Percentiles rank a stretch among this genome's conserved stretches.
phyloP scores from a whole-genome alignment of 1,139 yeast genomes.

The Blastobotrys illinoisensis region DNA sequence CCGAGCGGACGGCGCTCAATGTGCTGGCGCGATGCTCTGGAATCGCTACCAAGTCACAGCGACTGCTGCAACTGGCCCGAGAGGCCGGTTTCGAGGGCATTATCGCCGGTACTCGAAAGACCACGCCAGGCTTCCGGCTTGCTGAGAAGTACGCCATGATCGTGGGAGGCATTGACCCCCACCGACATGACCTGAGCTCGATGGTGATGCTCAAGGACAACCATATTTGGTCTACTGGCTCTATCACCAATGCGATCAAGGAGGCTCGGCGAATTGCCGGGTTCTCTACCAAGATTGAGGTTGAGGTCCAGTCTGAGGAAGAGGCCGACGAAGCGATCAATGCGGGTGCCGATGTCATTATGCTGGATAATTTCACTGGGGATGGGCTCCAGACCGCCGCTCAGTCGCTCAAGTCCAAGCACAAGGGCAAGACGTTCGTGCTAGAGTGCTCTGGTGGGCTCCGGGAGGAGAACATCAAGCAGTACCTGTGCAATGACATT shows the following conservation, averaged over 20 bases:
- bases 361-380: slow-evolving; percentile 86
- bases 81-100: slow-evolving; percentile 71
- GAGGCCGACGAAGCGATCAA: slow-evolving; percentile 90
- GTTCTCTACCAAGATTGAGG: slow-evolving; percentile 85
- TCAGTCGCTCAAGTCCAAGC: slow-evolving; percentile 49
- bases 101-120: slow-evolving; percentile 95
- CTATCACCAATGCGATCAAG: slow-evolving; percentile 76
- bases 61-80: slow-evolving; percentile 57
- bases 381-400: slow-evolving; percentile 65
- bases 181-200: slow-evolving; percentile 82
- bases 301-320: slow-evolving; percentile 74
- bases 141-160: slow-evolving; percentile 91
- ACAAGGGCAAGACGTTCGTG: slow-evolving; percentile 51
- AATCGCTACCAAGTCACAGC: slow-evolving; percentile 67
- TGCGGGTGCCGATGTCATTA: slow-evolving; percentile 94
- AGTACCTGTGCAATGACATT: slow-evolving; percentile 68
- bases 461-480: slow-evolving; percentile 58
- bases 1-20: slow-evolving; percentile 85
- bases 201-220: slow-evolving; percentile 97
- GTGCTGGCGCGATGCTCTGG: slow-evolving; percentile 81
- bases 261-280: slow-evolving; percentile 81
- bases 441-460: slow-evolving; percentile 93
- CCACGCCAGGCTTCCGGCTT: slow-evolving; percentile 90
- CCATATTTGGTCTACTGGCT: slow-evolving; percentile 88
- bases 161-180: slow-evolving; percentile 92